Percentiles rank a stretch among this genome's conserved stretches.
phyloP scores from a whole-genome alignment of 1,139 yeast species.

The Pichia sp. region DNA sequence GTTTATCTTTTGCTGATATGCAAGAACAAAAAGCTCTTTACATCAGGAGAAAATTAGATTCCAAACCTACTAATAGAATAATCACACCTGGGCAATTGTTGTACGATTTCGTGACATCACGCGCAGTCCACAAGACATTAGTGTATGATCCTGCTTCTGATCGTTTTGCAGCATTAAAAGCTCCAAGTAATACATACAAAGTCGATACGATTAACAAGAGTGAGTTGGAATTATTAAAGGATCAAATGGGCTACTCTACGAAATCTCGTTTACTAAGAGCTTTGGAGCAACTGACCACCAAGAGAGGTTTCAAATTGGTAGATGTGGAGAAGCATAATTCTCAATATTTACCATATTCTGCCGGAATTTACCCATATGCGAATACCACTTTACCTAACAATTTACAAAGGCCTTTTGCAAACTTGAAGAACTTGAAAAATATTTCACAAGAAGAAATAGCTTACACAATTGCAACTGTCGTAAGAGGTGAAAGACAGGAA shows the following conservation, averaged over 20 bases:
- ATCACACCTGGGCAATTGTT: slow-evolving; percentile 1
- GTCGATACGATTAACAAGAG: slow-evolving; percentile 8
- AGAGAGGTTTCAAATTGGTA: slow-evolving; percentile 20
- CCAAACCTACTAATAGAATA: neutral
- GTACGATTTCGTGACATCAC: slow-evolving; percentile 9
- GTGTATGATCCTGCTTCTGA: slow-evolving; percentile 4
- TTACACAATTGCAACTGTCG: slow-evolving; percentile 20
- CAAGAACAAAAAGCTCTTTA: slow-evolving; percentile 12
- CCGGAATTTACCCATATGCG: slow-evolving; percentile 21
- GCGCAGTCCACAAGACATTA: slow-evolving; percentile 8
- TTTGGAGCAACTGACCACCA: slow-evolving; percentile 19
- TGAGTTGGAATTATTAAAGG: slow-evolving; percentile 22
- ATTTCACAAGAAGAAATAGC: slow-evolving; percentile 19
- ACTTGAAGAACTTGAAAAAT: slow-evolving; percentile 10
- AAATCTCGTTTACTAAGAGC: slow-evolving; percentile 26
- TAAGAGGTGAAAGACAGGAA: slow-evolving; percentile 25
- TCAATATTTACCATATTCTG: slow-evolving; percentile 15
- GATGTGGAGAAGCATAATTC: slow-evolving; percentile 12
- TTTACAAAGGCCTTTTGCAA: slow-evolving; percentile 14
- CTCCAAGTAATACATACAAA: slow-evolving; percentile 2
- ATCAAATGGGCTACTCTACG: slow-evolving; percentile 21
- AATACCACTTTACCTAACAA: slow-evolving; percentile 20
- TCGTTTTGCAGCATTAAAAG: slow-evolving; percentile 5
- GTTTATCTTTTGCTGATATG: slow-evolving; percentile 12
- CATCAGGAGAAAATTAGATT: slow-evolving; percentile 12